Conservation (phyloP, 1,284 basidiomycete genomes). For the Papiliotrema terrestris region DNA sequence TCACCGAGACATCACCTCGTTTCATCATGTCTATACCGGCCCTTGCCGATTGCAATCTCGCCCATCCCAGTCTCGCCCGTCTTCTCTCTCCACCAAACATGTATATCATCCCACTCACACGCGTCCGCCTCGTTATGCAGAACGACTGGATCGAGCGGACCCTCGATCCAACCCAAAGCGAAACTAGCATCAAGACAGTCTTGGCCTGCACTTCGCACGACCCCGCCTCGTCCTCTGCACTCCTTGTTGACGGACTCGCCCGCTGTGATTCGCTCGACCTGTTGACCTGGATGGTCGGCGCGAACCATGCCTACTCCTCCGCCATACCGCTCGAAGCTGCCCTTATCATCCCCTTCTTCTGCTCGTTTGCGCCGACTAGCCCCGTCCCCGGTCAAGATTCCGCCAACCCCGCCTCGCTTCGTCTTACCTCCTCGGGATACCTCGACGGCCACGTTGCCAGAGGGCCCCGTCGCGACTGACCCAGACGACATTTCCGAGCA, state of each 20-base stretch:
- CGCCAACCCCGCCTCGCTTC: slow-evolving; percentile 10
- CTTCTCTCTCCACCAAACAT: neutral
- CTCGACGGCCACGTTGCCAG: neutral
- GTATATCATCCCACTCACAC: neutral
- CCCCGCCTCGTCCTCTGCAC: neutral
- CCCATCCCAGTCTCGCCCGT: neutral
- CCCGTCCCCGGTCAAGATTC: slow-evolving; percentile 26
- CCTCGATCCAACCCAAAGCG: no score
- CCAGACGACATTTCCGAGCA: neutral
- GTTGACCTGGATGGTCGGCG: no score
- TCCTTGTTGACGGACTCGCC: neutral
- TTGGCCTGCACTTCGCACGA: no score
- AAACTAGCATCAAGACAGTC: no score
- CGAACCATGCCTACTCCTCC: slow-evolving; percentile 7
- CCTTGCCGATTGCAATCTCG: neutral
- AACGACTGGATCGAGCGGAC: no score
- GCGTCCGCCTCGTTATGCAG: neutral
- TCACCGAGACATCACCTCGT: neutral
- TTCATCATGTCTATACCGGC: neutral
- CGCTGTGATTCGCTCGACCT: neutral
- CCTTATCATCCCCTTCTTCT: slow-evolving; percentile 20
- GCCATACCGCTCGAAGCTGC: neutral
- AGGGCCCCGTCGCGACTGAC: neutral
- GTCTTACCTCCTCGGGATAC: neutral
- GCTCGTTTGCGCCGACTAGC: slow-evolving; percentile 24